Percentiles rank a stretch among this genome's conserved stretches.
These are phyloP conservation scores for Ceratobasidium sp. DNA, from an alignment of 1,284 basidiomycete species.

Conservation along the genomic window DNA sequence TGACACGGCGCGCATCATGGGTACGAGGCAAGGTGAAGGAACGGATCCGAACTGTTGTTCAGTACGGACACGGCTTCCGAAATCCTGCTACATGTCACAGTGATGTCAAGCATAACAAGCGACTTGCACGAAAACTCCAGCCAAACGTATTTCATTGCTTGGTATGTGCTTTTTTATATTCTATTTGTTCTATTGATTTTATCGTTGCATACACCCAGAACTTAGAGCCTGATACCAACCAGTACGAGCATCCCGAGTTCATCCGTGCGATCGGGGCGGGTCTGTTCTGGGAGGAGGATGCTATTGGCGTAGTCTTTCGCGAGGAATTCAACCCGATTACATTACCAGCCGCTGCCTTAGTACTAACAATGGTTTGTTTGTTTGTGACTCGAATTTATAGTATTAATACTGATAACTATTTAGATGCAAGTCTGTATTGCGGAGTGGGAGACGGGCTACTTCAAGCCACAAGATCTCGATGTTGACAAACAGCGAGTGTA, in stretches of 20 bases:
- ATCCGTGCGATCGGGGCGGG: conserved; percentile 21
- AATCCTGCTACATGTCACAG: neutral
- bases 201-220: neutral
- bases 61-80: conserved; percentile 6
- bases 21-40: conserved; percentile 16
- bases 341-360: conserved; percentile 2
- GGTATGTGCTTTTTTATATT: neutral
- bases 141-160: conserved; percentile 7
- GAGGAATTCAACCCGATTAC: conserved; percentile 1
- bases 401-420: neutral
- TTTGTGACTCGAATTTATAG: neutral
- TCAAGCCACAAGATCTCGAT: conserved; percentile 8
- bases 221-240: neutral
- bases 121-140: conserved; percentile 3
- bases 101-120: conserved; percentile 26
- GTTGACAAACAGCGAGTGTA: conserved; percentile 2
- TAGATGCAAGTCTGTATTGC: conserved; percentile 23
- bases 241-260: conserved; percentile 21
- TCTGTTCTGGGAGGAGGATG: conserved; percentile 17
- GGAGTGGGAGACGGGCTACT: neutral
- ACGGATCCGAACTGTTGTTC: neutral
- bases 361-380: conserved; percentile 25
- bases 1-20: conserved; percentile 26
- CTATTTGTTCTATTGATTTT: neutral
- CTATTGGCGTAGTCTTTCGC: neutral